phyloP scores from a whole-genome alignment of 2,329 filamentous ascomycete species.

The Phoma sp. region DNA sequence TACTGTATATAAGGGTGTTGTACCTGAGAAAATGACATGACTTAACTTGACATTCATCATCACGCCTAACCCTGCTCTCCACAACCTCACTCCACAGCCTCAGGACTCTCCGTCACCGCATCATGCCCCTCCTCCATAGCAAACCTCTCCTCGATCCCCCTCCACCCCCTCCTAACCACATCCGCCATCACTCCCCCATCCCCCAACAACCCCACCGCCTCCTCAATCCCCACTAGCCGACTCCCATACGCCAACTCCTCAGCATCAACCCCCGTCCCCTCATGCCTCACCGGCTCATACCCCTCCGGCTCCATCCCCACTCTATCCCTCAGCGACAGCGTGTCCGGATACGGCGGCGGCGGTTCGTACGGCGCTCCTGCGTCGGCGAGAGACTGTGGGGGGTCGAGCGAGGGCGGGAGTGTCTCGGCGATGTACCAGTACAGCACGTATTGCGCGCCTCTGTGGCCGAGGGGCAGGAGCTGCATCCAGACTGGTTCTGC shows the following conservation, averaged over 20 bases:
- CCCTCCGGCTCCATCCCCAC: constrained; percentile 48
- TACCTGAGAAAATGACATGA: constrained; percentile 3
- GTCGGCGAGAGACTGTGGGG: neutral
- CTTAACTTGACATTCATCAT: neutral
- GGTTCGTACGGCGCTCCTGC: constrained; percentile 42
- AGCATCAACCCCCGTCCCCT: constrained; percentile 57
- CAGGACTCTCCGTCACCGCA: constrained; percentile 29
- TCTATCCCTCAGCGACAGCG: constrained; percentile 48
- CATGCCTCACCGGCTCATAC: constrained; percentile 55
- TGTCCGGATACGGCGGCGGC: constrained; percentile 47
- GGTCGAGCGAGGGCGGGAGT: constrained; percentile 48
- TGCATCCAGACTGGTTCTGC: constrained; percentile 57
- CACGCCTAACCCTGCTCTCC: neutral
- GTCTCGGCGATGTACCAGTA: constrained; percentile 59
- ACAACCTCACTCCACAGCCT: constrained; percentile 11
- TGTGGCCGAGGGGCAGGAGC: constrained; percentile 46
- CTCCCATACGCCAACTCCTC: constrained; percentile 55
- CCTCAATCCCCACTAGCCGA: constrained; percentile 51
- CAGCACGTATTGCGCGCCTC: constrained; percentile 51
- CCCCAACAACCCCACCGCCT: constrained; percentile 51
- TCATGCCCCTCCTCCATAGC: constrained; percentile 29
- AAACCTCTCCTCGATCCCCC: constrained; percentile 48
- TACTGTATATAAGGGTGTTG: constrained; percentile 16
- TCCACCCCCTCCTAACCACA: constrained; percentile 55
- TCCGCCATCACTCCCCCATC: constrained; percentile 52